Evolutionary conservation across 208 protist species (phyloP).

Genomic region (Lotmaria passim): DNA sequence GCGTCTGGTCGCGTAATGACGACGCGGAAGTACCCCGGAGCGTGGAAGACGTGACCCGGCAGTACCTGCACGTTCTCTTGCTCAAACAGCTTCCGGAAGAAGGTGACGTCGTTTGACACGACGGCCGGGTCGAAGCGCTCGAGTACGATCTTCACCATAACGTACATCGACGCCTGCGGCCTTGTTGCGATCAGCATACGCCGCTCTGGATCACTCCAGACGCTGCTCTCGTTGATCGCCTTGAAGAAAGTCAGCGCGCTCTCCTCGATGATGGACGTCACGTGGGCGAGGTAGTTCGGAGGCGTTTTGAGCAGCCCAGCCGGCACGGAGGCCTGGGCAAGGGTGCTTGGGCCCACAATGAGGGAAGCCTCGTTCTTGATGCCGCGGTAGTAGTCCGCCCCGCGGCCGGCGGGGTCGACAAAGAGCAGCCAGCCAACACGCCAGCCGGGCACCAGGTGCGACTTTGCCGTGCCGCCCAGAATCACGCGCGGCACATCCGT

Average conservation of each 20-base stretch:
- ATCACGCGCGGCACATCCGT: constrained; percentile 83
- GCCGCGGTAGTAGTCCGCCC: constrained; percentile 38
- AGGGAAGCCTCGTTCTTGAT: constrained; percentile 56
- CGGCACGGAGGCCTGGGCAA: constrained; percentile 81
- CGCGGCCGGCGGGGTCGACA: constrained; percentile 61
- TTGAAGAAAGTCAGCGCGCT: constrained; percentile 38
- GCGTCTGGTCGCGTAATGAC: constrained; percentile 68
- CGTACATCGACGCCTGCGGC: constrained; percentile 91
- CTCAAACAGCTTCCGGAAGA: constrained; percentile 67
- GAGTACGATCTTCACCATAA: constrained; percentile 84
- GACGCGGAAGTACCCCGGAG: constrained; percentile 67
- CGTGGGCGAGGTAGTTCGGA: constrained; percentile 46
- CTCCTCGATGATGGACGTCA: constrained; percentile 46
- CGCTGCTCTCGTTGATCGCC: constrained; percentile 34
- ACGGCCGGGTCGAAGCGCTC: constrained; percentile 63
- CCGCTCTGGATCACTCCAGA: constrained; percentile 37
- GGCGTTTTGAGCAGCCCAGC: constrained; percentile 75
- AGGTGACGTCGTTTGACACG: constrained; percentile 69
- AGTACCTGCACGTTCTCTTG: constrained; percentile 89
- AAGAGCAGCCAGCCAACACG: constrained; percentile 89
- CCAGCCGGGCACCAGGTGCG: constrained; percentile 92
- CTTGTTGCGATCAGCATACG: constrained; percentile 19
- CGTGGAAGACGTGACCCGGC: constrained; percentile 79
- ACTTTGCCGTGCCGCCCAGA: constrained; percentile 92
- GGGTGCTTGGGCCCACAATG: constrained; percentile 83